Percentiles rank a stretch among this genome's conserved stretches.
Conservation (phyloP, 2,329 filamentous ascomycete genomes). For the Pseudogymnoascus sp. region DNA sequence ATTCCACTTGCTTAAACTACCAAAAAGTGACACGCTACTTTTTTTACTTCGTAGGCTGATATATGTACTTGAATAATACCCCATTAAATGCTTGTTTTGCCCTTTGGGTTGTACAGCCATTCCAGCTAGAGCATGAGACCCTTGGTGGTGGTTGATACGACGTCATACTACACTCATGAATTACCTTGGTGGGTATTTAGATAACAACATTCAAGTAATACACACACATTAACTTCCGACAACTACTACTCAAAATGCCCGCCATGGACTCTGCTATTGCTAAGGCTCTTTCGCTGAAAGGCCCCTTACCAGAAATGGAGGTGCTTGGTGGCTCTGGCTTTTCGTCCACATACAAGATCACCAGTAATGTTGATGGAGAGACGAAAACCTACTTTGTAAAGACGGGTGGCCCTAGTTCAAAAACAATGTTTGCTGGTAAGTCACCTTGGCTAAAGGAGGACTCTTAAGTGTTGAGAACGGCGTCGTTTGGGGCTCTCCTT, state of each 20-base stretch:
- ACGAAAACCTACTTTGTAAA: constrained; percentile 60
- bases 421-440: constrained; percentile 62
- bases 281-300: not conserved
- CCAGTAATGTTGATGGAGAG: constrained; percentile 28
- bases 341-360: constrained; percentile 58
- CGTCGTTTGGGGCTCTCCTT: not conserved
- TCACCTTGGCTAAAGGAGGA: not conserved
- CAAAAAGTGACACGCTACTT: not conserved
- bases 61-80: not conserved
- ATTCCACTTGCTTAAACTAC: not conserved
- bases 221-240: not conserved
- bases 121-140: not conserved
- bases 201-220: not conserved
- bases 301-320: constrained; percentile 18
- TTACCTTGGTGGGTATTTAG: not conserved
- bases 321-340: constrained; percentile 60
- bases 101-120: not conserved
- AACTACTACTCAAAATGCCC: not conserved
- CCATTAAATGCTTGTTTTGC: not conserved
- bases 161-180: not conserved
- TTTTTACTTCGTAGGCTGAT: not conserved
- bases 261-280: not conserved
- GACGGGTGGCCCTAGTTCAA: constrained; percentile 54
- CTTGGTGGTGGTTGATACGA: not conserved
- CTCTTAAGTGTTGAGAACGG: not conserved